Evolutionary conservation across 164 flowering plant species (phyloP).

Genomic region (Cinnamomum chago): DNA sequence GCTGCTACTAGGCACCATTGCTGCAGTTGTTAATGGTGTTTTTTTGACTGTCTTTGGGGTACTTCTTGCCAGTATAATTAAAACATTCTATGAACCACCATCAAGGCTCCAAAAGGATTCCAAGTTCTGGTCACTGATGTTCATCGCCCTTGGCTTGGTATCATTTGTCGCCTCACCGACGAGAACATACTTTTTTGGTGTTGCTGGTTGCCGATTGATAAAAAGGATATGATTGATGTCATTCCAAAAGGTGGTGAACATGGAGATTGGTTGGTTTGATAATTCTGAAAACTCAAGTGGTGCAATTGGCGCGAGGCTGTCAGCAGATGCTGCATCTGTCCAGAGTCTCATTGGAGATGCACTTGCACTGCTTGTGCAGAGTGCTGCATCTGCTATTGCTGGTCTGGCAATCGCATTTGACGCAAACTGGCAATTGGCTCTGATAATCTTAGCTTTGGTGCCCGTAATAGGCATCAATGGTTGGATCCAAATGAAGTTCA

Average conservation of each 20-base stretch:
- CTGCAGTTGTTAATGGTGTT: constrained; percentile 33
- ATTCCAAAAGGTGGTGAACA: constrained; percentile 25
- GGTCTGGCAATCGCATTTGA: constrained; percentile 37
- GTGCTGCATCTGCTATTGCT: constrained; percentile 28
- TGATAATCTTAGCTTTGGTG: constrained; percentile 30
- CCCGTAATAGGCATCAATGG: constrained; percentile 35
- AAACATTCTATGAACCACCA: constrained; percentile 28
- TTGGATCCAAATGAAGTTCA: constrained; percentile 30
- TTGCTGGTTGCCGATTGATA: constrained; percentile 22
- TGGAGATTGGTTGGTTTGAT: constrained; percentile 35
- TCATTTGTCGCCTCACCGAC: constrained; percentile 15
- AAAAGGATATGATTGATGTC: constrained; percentile 22
- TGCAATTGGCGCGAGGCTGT: constrained; percentile 42
- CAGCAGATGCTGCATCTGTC: constrained; percentile 36
- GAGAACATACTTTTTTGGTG: constrained; percentile 18
- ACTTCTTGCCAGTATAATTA: constrained; percentile 28
- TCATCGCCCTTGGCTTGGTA: constrained; percentile 24
- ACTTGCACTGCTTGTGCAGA: constrained; percentile 36
- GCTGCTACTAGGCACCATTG: constrained; percentile 27
- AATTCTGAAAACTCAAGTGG: constrained; percentile 35
- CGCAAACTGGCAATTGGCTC: constrained; percentile 40
- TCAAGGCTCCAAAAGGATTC: constrained; percentile 29
- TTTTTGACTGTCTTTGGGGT: constrained; percentile 36
- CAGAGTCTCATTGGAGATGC: constrained; percentile 40
- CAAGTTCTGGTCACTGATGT: constrained; percentile 36